Base-by-base conservation (phyloP, 1,139 yeast genomes). In the Candida sanyaensis region DNA sequence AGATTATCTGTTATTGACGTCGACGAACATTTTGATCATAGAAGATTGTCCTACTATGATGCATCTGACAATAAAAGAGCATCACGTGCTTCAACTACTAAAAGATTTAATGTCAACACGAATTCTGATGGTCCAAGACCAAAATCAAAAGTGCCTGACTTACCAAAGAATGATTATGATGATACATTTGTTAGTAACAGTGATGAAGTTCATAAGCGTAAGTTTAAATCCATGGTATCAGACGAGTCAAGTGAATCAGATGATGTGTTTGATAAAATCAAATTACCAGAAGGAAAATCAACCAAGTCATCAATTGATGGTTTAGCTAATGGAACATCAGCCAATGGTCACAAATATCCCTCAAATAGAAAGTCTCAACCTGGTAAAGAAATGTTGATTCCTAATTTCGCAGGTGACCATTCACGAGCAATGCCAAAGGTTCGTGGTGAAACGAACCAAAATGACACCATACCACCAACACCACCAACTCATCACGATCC, bases 261-360 rank as follows among this genome's bases (percentile, higher is more conserved):
- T 23, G 64, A 64, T 37, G 69, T 69, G 28, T 76, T 75, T 56
- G 80, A 74, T 42, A 69, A 70, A 50, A 76, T 76, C 52, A 75
- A 75, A 56, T 63, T 76, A 50, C 81, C 81, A 7, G 67, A 70
- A 27, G 64, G 64, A 4, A 55, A 58, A 40, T 49, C 53, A 2
- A 53, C 54, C 12, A 52, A 52, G 34, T 54, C 57, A 8, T 51
- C 55, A 11, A 50, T 53, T 43, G 56, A 53, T 26, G 51, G 50
- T 8, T 47, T 50, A n/a, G 57, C 49, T 11, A 55, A 47, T 40
- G 47, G 50, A 12, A 41, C 49, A 7, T 46, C 48, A 9, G 12
- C 42, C 8, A 45, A 46, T 37, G 49, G 48, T 21, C 37, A 44
- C 37, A 43, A 34, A 37, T 44, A 42, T n/a, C 30, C 50, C 3